Conservation (phyloP, 2,329 filamentous ascomycete species). For the Ascochyta clinopodiicola region DNA sequence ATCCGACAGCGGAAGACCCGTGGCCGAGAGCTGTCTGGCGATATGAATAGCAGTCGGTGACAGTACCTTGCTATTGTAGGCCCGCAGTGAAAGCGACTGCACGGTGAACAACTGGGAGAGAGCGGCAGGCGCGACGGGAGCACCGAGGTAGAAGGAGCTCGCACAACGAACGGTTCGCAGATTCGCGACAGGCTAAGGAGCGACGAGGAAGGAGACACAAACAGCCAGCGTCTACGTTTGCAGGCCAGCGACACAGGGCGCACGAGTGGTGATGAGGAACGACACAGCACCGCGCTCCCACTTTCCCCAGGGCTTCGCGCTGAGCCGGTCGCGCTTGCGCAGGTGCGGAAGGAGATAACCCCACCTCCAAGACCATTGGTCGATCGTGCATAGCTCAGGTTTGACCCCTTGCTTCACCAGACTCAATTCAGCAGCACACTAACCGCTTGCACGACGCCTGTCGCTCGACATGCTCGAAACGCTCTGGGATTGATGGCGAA, state of each 20-base stretch:
- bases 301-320: conserved; percentile 13
- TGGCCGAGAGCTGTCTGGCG: conserved; percentile 21
- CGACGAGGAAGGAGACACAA: conserved; percentile 28
- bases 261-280: conserved; percentile 34
- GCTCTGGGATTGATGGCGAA: conserved; percentile 19
- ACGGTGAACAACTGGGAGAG: conserved; percentile 22
- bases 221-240: conserved; percentile 38
- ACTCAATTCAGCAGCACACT: conserved; percentile 29
- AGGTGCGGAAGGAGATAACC: conserved; percentile 7
- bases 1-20: conserved; percentile 31
- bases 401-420: conserved; percentile 30
- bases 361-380: conserved; percentile 19
- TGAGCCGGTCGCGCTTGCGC: conserved; percentile 3
- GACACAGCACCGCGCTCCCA: conserved; percentile 4
- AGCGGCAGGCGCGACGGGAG: conserved; percentile 33
- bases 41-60: conserved; percentile 24
- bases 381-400: conserved; percentile 12
- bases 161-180: conserved; percentile 14
- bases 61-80: conserved; percentile 18
- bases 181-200: conserved; percentile 22
- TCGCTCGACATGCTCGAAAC: conserved; percentile 10
- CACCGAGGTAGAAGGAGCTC: conserved; percentile 17
- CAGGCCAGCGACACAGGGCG: conserved; percentile 14
- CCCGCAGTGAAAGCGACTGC: conserved; percentile 25
- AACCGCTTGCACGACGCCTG: conserved; percentile 31